Evolutionary conservation across 371 early-diverging fungal species (phyloP), one percentile per base, ranked within the genome.

Genomic region (Fennellomyces sp.): DNA sequence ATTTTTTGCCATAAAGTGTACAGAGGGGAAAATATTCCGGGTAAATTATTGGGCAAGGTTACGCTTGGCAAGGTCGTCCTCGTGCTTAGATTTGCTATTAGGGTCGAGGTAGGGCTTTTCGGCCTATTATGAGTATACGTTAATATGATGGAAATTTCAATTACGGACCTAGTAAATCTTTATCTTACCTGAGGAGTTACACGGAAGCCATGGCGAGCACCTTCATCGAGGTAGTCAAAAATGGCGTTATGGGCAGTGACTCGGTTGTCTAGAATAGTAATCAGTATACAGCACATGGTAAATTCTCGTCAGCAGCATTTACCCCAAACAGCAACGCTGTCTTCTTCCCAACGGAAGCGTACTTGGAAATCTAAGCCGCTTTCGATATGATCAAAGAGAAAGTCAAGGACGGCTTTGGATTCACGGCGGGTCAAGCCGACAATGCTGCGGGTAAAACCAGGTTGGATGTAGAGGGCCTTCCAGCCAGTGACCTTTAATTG

Each of bases 241-340:
- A 81, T 72, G 28, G 84, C 85, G 15, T 77, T 73, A 62, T 87
- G 87, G 66, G 61, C 65, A 3, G 80, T 71, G 13, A 66, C 64
- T 8, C 85, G 76, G 70, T 85, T 85, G 60, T 83, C 83, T 57
- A 26, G 12, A 30, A 8, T 6, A 73, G 52, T 33, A 8, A 33
- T 33, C 6, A 33, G 35, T 33, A 13, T 13, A 33, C 6, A 33
- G n/a, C n/a, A n/a, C n/a, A n/a, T n/a, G n/a, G n/a, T n/a, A n/a
- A n/a, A n/a, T n/a, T n/a, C n/a, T n/a, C n/a, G n/a, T n/a, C n/a
- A n/a, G n/a, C n/a, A n/a, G n/a, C n/a, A n/a, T n/a, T n/a, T 57
- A 28, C 87, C 85, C 86, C 86, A 86, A 25, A 85, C 79, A 21
- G 88, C 88, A 4, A 88, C 82, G 26, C 72, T 68, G 63, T 83